Conservation (phyloP, 768 basidiomycete genomes). For the Mycena latifolia region DNA sequence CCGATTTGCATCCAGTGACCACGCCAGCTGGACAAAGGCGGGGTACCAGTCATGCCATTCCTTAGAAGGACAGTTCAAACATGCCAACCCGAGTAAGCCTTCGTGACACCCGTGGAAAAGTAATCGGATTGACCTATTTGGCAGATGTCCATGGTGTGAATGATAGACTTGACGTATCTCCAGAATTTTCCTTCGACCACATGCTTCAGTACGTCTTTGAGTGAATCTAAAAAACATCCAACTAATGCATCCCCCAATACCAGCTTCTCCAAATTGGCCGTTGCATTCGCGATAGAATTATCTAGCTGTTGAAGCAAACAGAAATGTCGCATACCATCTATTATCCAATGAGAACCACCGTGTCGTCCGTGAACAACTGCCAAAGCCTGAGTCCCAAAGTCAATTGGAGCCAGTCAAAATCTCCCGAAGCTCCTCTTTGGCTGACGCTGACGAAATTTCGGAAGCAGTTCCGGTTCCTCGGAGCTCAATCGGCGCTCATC, state of each 20-base stretch:
- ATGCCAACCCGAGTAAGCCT: too few species aligned
- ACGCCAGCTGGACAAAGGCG: conserved; percentile 68
- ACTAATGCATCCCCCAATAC: not conserved
- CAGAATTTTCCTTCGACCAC: conserved; percentile 51
- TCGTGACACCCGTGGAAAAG: not conserved
- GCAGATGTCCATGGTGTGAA: conserved; percentile 29
- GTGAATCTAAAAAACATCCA: too few species aligned
- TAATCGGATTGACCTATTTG: not conserved
- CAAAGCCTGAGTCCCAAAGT: too few species aligned
- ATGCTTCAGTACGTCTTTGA: conserved; percentile 34
- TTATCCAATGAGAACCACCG: too few species aligned
- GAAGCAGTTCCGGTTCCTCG: too few species aligned
- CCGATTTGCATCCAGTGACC: not conserved
- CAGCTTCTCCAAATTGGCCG: conserved; percentile 37
- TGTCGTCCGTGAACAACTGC: too few species aligned
- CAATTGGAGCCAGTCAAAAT: too few species aligned
- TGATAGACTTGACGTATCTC: conserved; percentile 40
- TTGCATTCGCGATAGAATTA: conserved; percentile 37
- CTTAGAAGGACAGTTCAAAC: conserved; percentile 62
- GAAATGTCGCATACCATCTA: not conserved
- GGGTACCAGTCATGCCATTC: conserved; percentile 73
- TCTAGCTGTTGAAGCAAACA: conserved; percentile 21
- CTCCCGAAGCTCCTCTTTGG: too few species aligned
- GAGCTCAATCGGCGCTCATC: too few species aligned
- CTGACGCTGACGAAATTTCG: too few species aligned